Base-by-base conservation (phyloP, 495 filamentous ascomycete genomes). In the Penicillium paradoxum region DNA sequence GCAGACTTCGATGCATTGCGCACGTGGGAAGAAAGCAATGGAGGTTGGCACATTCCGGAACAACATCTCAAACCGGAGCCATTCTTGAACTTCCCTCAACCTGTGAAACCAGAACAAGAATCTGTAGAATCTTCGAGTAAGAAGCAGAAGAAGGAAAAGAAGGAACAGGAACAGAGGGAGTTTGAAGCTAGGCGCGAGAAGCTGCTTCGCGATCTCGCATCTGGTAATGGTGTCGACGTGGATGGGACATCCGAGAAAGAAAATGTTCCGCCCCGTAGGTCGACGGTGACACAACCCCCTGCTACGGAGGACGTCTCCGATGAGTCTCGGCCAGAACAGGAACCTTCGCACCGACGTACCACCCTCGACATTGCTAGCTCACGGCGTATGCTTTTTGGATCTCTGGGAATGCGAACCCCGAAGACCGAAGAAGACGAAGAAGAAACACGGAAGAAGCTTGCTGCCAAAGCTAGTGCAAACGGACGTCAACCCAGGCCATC, bases 331-430 rank as follows among this genome's bases (percentile, higher is more conserved):
- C 11, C 17, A 8, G 43, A 55, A 18, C 21, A 53, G 15, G 59
- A 61, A 10, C 49, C 65, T 6, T 65, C 63, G 3, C 66, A 62
- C 34, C 66, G 73, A 54, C 76, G 77, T 50, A 71, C 73, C 1
- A 71, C 73, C 1, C 62, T 90, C 17, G 86, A 91, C 59, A 56
- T 89, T 3, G 80, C 72, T 8, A 83, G 86, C 51, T 82, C 82
- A 4, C 78, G 80, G 37, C 75, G 88, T 53, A 63, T 91, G 54
- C 60, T 93, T 0, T 90, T 90, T 58, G 83, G 84, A 17, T 81
- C 85, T 19, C 73, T 91, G n/a, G 88, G 87, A 29, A 69, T 90
- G 4, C 78, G 78, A 50, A 78, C 76, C 9, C 88, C 88, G 2
- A 83, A 79, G 49, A 83, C 77, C 4, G 84, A 87, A 58, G 77